These are phyloP conservation scores for Aristolochia contorta DNA, from an alignment of 164 flowering plant species.

Conservation along the genomic window DNA sequence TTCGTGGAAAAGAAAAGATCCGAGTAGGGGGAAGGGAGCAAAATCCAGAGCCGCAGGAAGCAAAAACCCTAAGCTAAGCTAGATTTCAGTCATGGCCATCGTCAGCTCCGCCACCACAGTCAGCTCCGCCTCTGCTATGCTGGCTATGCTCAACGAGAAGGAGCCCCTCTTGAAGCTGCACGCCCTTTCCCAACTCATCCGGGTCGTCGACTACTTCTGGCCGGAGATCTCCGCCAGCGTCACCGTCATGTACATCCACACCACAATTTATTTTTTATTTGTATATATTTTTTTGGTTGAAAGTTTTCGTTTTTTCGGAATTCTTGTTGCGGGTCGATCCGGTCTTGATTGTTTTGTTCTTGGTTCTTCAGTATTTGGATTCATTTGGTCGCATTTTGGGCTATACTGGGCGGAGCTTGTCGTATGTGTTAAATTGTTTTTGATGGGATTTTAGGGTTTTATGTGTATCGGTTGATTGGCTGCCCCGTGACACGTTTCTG, in stretches of 20 bases:
- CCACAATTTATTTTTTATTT: not conserved
- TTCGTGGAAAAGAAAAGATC: no score
- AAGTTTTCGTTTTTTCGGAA: not conserved
- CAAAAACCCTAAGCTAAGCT: no score
- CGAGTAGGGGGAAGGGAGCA: no score
- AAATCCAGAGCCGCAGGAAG: no score
- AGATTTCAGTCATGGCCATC: constrained; percentile 18
- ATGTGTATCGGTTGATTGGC: no score
- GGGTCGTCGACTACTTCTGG: constrained; percentile 72
- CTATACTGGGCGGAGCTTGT: not conserved
- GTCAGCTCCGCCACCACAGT: constrained; percentile 86
- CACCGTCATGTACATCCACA: constrained; percentile 44
- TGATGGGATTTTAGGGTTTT: not conserved
- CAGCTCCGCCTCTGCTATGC: constrained; percentile 75
- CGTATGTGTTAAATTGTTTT: not conserved
- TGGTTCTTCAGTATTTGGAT: not conserved
- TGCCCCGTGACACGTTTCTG: no score
- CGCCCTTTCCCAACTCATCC: constrained; percentile 72
- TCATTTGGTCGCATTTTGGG: not conserved
- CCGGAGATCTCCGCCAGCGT: constrained; percentile 93
- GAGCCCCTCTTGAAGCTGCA: constrained; percentile 73
- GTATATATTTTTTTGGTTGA: not conserved
- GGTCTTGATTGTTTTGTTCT: not conserved
- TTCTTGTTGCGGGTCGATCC: not conserved
- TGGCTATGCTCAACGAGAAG: constrained; percentile 84